Base-by-base conservation (phyloP, 805 yeast species). In the Nakazawaea ishiwadae region DNA sequence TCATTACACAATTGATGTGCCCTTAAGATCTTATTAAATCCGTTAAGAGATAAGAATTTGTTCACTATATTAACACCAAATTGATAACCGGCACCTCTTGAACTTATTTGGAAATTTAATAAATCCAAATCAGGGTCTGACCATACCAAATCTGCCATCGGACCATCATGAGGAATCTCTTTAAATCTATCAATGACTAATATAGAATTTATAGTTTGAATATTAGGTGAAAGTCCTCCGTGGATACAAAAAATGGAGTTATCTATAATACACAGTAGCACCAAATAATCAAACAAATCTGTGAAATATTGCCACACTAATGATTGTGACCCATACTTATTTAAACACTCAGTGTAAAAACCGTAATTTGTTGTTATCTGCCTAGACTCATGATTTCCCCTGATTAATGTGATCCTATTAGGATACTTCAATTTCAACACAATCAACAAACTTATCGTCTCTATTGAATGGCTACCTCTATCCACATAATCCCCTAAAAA, bases 131-230 rank as follows among this genome's bases (percentile, higher is more conserved):
- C 98, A 0, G 99, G 99, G 56, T 93, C 99, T 17, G 93, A 82
- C 99, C 99, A 93, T 15, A 93, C 98, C 38, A 93, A 67, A 60
- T 93, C 99, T 1, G 99, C 99, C 97, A 93, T 93, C 12, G 97
- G 96, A 0, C 99, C 99, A 59, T 93, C 99, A 52, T 95, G 99
- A 0, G 99, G 99, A 10, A 95, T 88, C 59, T 93, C 99, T 49
- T 81, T 77, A 57, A 89, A 91, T 45, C 99, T 61, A 61, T 93
- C 99, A 7, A 95, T 81, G 12, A 93, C 80, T 48, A 84, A 72
- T 39, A 93, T 87, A 50, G 95, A 97, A 57, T 93, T 97, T 17
- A 93, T 73, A 6, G 93, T 85, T 56, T 91, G 98, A 35, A 95
- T 87, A 48, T 89, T 86, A 0, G 99, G 99, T 4, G 96, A 86